Conservation (phyloP, 1,284 basidiomycete genomes). For the Rhodotorula sp. region DNA sequence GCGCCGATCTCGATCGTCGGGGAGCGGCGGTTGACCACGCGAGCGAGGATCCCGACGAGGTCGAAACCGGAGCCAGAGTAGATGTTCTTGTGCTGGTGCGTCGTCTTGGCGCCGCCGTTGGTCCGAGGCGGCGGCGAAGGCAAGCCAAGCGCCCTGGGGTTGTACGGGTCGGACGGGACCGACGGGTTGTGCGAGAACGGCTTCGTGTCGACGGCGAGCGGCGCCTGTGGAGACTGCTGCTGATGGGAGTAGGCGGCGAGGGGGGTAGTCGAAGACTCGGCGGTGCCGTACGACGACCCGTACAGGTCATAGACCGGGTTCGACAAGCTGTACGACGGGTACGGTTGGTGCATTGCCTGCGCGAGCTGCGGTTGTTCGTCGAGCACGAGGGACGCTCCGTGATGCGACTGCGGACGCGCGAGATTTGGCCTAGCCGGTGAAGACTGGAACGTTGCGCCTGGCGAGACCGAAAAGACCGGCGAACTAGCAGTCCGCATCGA, state of each 20-base stretch:
- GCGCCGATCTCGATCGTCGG: constrained; percentile 79
- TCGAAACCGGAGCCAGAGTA: constrained; percentile 91
- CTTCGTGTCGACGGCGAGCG: background rate
- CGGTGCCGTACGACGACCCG: constrained; percentile 11
- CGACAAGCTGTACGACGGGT: constrained; percentile 13
- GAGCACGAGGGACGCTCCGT: background rate
- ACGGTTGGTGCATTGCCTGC: background rate
- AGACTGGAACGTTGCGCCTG: constrained; percentile 1
- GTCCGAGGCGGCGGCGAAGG: constrained; percentile 7
- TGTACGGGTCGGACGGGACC: constrained; percentile 14
- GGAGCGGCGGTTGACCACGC: constrained; percentile 70
- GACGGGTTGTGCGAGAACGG: constrained; percentile 16
- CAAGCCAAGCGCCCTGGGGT: constrained; percentile 23
- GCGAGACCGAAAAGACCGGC: background rate
- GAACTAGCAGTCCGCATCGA: constrained; percentile 2
- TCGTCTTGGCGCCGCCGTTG: constrained; percentile 1
- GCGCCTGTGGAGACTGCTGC: background rate
- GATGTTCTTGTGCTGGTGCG: constrained; percentile 47
- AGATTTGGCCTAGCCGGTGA: background rate
- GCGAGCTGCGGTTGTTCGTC: background rate
- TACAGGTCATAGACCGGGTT: constrained; percentile 28
- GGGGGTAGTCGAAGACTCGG: background rate
- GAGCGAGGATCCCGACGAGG: constrained; percentile 72
- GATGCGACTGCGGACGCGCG: background rate
- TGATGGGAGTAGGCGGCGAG: background rate